Evolutionary conservation across 2,329 filamentous ascomycete species (phyloP), one percentile per base, ranked within the genome.

Genomic region (Dothiorella sarmentorum): DNA sequence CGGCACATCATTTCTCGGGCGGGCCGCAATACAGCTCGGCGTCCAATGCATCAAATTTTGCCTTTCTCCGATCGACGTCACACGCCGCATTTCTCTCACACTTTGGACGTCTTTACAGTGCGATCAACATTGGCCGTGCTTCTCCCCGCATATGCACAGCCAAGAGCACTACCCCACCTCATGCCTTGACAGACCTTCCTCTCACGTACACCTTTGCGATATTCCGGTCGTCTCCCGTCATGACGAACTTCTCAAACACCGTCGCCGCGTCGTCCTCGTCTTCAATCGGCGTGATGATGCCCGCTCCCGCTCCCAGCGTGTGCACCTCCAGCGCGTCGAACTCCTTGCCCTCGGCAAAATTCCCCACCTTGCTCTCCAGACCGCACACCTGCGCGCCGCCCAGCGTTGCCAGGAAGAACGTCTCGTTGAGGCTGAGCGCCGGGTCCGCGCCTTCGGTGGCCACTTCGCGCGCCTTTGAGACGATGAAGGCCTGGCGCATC

Each of bases 151-250:
- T 26, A 40, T 40, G 33, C 47, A 51, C 45, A 51, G 45, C 45
- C 45, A 37, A 24, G 24, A 43, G 40, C 40, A 35, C 45, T 26
- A 13, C 44, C 33, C 33, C 31, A 37, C 38, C 22, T 45, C 27
- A 59, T 35, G 37, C 45, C 57, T 59, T 59, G 10, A 59, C 57
- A 7, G 45, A 52, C 45, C 57, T 20, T 4, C 57, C 57, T 40
- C 37, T 44, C 27, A 59, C 57, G 13, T 59, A 86, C 0, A 86
- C 84, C 18, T 75, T 66, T 0, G 67, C 65, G 53, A 86, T 83
- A 62, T 86, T 86, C 4, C 85, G 74, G 65, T 87, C 85, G 66
- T 87, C 84, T 0, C 82, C 84, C 2, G 83, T 86, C 82, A 86
- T 85, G 27, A 87, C 63, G 60, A 85, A 87, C 72, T 86, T 87